These are phyloP conservation scores for Phycomyces blakesleeanus DNA, from an alignment of 192 early-diverging fungal species.

Conservation along the genomic window DNA sequence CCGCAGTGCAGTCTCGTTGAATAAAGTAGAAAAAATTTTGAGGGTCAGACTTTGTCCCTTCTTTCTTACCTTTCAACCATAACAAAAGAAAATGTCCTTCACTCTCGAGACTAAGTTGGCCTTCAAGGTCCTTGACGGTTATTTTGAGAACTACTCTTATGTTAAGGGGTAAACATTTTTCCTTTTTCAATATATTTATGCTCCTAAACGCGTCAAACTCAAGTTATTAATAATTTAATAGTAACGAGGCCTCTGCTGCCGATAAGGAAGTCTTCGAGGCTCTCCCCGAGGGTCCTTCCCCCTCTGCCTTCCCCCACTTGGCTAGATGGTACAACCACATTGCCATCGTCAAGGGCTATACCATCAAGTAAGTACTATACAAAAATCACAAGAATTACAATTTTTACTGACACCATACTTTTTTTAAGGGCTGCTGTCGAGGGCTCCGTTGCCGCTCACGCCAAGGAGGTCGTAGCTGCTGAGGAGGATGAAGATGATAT, in stretches of 20 bases:
- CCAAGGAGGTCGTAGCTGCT: conserved; percentile 42
- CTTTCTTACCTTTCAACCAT: conserved; percentile 12
- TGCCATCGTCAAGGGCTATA: conserved; percentile 48
- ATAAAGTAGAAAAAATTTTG: conserved; percentile 16
- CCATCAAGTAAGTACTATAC: conserved; percentile 42
- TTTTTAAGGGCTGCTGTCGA: conserved; percentile 41
- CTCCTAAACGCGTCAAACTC: not conserved
- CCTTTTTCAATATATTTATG: conserved; percentile 5
- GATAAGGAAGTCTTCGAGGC: conserved; percentile 87
- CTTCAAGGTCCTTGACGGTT: conserved; percentile 69
- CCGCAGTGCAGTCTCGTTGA: not conserved
- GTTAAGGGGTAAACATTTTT: conserved; percentile 61
- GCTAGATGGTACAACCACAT: conserved; percentile 97
- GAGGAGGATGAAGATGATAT: conserved; percentile 91
- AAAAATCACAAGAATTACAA: too few relatives aligned
- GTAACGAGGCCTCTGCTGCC: conserved; percentile 71
- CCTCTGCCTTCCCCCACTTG: conserved; percentile 76
- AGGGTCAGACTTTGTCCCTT: not conserved
- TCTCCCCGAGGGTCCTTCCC: conserved; percentile 67
- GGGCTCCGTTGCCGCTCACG: conserved; percentile 52
- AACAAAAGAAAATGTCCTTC: conserved; percentile 57
- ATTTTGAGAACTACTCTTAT: conserved; percentile 75
- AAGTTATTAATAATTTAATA: conserved; percentile 22
- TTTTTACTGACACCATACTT: too few relatives aligned
- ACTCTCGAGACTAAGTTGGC: conserved; percentile 57